These are phyloP conservation scores for Paraconiothyrium sp. DNA, from an alignment of 2,329 filamentous ascomycete species.

Conservation along the genomic window DNA sequence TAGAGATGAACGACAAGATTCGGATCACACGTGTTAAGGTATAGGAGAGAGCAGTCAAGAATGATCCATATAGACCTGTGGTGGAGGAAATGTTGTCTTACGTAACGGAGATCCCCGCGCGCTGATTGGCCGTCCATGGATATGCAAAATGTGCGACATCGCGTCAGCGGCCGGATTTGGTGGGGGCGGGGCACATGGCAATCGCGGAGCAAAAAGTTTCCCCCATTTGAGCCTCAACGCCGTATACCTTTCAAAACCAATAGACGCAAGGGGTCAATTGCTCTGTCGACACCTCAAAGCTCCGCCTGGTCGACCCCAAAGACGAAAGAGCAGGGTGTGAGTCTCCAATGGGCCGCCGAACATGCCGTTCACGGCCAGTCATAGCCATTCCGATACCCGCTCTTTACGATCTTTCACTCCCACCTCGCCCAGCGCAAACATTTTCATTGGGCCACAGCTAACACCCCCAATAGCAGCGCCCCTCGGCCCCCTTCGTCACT, in stretches of 20 bases:
- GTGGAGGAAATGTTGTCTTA: not conserved
- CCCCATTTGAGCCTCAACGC: constrained; percentile 11
- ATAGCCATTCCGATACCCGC: constrained; percentile 24
- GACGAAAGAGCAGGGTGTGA: not conserved
- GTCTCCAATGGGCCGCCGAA: no score
- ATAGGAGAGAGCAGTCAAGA: no score
- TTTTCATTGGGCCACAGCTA: constrained; percentile 30
- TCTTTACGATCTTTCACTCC: constrained; percentile 11
- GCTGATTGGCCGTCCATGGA: not conserved
- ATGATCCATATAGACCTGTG: no score
- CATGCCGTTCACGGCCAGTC: constrained; percentile 2
- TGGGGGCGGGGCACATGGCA: constrained; percentile 18
- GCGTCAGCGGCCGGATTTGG: constrained; percentile 15
- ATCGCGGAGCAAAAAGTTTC: not conserved
- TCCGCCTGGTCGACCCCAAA: not conserved
- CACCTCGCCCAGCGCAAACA: constrained; percentile 23
- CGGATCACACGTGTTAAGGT: no score
- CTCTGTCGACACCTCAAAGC: not conserved
- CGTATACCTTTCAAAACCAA: not conserved
- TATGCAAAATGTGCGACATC: constrained; percentile 11
- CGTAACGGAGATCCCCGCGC: not conserved
- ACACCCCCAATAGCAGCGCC: no score
- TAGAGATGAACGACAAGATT: no score
- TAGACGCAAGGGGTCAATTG: not conserved
- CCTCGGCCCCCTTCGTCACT: constrained; percentile 6